Evolutionary conservation across 2,329 filamentous ascomycete genomes (phyloP), one percentile per base, ranked within the genome.

Genomic region (Beauveria sp.): DNA sequence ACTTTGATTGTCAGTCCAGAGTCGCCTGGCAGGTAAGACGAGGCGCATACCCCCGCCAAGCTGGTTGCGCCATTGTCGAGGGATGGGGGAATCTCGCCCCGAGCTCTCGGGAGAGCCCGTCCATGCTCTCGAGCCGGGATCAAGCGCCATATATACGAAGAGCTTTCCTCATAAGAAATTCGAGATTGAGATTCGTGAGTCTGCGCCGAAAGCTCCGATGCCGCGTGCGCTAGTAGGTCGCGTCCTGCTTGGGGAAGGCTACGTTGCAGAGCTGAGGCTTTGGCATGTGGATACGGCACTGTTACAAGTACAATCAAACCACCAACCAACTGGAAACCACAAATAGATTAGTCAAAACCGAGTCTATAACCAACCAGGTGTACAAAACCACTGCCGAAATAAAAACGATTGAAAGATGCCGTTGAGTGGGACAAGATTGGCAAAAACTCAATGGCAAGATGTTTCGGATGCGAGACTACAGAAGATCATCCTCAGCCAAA

Each of bases 101-200:
- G 91, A 95, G 81, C 88, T 93, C 72, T 90, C 86, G 70, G 91
- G 91, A 65, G 92, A 95, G 67, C 79, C 76, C 62, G 85, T 86
- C 70, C 81, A 81, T 63, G 81, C 81, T 66, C 78, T 77, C 66
- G 78, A 74, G 66, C 77, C 79, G 62, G 81, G 79, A 74, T 89
- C 86, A 77, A 86, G 83, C 71, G 84, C 80, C 87, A 90, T 89
- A 67, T 65, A 77, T 70, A 67, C 67, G 65, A 67, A 65, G 22
- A 51, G 46, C 45, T 49, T 14, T 30, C 52, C 50, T 55, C 63
- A 67, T 66, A 42, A 10, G 40, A 59, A 38, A 51, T 42, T 59
- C 24, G 40, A 43, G 18, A 45, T 47, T 58, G 49, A 59, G 53
- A 59, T 30, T 53, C 53, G 56, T 61, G 38, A 64, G 56, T 22